Percentiles rank a stretch among this genome's conserved stretches.
Conservation (phyloP, 805 yeast genomes). For the Tetrapisispora phaffii region DNA sequence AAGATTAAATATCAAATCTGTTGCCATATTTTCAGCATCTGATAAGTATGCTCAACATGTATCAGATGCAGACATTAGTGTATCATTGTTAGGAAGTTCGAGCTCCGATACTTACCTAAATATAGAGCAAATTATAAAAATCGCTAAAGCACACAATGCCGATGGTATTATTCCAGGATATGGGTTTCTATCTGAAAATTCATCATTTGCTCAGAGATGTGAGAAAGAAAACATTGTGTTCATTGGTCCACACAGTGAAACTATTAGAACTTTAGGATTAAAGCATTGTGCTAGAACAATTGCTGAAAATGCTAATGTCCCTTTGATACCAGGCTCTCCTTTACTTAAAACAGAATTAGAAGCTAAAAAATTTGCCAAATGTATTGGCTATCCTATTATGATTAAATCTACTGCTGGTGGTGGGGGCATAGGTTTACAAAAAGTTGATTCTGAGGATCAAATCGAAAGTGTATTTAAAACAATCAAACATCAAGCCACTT, state of each 20-base stretch:
- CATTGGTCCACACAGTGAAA: slow-evolving; percentile 95
- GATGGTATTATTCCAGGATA: slow-evolving; percentile 98
- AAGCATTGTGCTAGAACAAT: slow-evolving; percentile 96
- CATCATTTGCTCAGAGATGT: slow-evolving; percentile 88
- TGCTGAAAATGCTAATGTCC: slow-evolving; percentile 86
- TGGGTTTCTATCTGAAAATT: slow-evolving; percentile 93
- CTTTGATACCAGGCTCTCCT: slow-evolving; percentile 95
- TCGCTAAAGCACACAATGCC: slow-evolving; percentile 75
- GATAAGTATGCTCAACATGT: slow-evolving; percentile 88
- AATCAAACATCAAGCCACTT: slow-evolving; percentile 86
- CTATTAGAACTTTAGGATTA: slow-evolving; percentile 81
- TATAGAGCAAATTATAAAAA: slow-evolving; percentile 73
- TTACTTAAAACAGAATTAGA: slow-evolving; percentile 61
- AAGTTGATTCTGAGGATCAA: slow-evolving; percentile 75
- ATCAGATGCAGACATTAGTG: slow-evolving; percentile 66
- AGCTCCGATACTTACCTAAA: slow-evolving; percentile 88
- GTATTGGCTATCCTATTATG: slow-evolving; percentile 83
- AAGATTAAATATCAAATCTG: slow-evolving; percentile 63
- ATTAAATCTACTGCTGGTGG: slow-evolving; percentile 98
- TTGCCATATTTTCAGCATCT: slow-evolving; percentile 85
- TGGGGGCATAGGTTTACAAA: slow-evolving; percentile 96
- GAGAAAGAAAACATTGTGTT: slow-evolving; percentile 74
- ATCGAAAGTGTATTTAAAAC: slow-evolving; percentile 78
- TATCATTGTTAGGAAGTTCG: slow-evolving; percentile 68
- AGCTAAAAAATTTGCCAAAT: slow-evolving; percentile 65